Base-by-base conservation (phyloP, 2,329 filamentous ascomycete species). In the Zasmidium angulare region DNA sequence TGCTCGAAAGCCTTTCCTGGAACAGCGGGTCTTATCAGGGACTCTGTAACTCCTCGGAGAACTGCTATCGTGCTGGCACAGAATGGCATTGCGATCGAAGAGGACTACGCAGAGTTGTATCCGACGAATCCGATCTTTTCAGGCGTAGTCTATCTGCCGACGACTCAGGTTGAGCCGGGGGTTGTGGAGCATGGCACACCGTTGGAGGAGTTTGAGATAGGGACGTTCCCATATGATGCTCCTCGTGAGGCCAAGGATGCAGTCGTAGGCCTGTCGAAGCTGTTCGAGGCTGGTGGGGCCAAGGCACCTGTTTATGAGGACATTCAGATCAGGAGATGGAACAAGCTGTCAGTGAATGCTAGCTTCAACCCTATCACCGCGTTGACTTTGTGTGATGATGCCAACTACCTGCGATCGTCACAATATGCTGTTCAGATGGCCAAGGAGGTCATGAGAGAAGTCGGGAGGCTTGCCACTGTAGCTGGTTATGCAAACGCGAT, bases 41-140 rank as follows among this genome's bases (percentile, higher is more conserved):
- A 77, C 0, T 79, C 75, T 3, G 71, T 82, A 3, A 66, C 61
- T 0, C 72, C 69, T 0, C 66, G 68, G 1, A 60, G 74, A 48
- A 86, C 84, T 0, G 79, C 81, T 0, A 81, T 87, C 29, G 82
- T 84, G 2, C 78, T 88, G 0, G 78, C 86, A 6, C 85, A 88
- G 61, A 88, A 87, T 63, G 86, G 85, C 0, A 82, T 88, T 46
- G 80, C 77, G 0, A 86, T 86, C 58, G 85, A 88, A 66, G 77
- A 81, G 9, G 80, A 83, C 9, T 86, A 85, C 50, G 67, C 72
- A 0, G 66, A 69, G 0, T 71, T 74, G 0, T 88, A 83, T 61
- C 82, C 83, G 0, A 6, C 49, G 6, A 54, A 47, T 29, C 79
- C 83, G 0, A 78, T 87, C 36, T 71, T 87, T 11, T 84, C 81